Percentiles rank a stretch among this genome's conserved stretches.
These are phyloP conservation scores for Metschnikowia kofuensis DNA, from an alignment of 805 yeast species.

Conservation along the genomic window DNA sequence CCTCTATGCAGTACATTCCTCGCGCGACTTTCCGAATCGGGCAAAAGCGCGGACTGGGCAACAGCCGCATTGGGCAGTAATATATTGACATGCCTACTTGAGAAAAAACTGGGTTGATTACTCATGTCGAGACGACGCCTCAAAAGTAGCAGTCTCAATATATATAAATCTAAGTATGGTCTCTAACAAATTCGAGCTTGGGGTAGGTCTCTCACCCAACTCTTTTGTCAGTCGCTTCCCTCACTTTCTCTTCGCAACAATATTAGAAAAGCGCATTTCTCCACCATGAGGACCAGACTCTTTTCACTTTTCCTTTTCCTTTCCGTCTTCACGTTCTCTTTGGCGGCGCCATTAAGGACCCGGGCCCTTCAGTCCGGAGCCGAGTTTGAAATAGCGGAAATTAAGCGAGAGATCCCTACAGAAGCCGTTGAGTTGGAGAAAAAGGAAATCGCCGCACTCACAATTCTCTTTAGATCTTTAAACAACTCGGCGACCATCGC, in stretches of 20 bases:
- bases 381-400: slow-evolving; percentile 5
- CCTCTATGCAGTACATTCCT: too few relatives aligned
- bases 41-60: too few relatives aligned
- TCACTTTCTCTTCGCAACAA: not conserved
- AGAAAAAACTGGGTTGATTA: too few relatives aligned
- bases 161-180: too few relatives aligned
- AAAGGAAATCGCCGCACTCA: slow-evolving; percentile 21
- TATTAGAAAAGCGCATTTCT: not conserved
- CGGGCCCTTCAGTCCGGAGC: not conserved
- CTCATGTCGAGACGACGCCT: too few relatives aligned
- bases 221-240: not conserved
- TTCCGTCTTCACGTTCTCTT: slow-evolving; percentile 5
- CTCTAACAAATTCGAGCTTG: too few relatives aligned
- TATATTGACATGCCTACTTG: too few relatives aligned
- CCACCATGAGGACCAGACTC: slow-evolving; percentile 6
- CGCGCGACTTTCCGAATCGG: too few relatives aligned
- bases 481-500: slow-evolving; percentile 22
- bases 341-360: slow-evolving; percentile 11
- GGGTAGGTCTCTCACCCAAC: too few relatives aligned
- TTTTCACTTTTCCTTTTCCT: slow-evolving; percentile 7
- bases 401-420: not conserved
- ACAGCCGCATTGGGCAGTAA: too few relatives aligned
- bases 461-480: slow-evolving; percentile 21
- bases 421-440: slow-evolving; percentile 9
- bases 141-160: too few relatives aligned